Evolutionary conservation across 805 yeast genomes (phyloP), one percentile per base, ranked within the genome.

Genomic region (Cyberlindnera mrakii): DNA sequence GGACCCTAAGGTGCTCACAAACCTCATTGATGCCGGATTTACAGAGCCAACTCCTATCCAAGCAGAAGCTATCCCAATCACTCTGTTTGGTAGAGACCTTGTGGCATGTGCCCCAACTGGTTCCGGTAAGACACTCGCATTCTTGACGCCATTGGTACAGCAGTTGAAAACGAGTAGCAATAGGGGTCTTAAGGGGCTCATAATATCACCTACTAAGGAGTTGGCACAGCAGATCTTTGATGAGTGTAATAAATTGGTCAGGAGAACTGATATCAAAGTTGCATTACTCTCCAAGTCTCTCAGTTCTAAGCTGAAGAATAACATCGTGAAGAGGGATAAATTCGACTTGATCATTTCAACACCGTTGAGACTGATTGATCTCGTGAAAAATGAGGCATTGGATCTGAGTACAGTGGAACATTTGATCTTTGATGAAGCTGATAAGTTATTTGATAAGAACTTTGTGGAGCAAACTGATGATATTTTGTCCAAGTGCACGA

Each of bases 41-140:
- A 75, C 80, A 1, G 85, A 80, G 48, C 98, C 99, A 6, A 91
- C 99, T 0, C 82, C 97, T 3, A 86, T 93, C 54, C 99, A 93
- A 65, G 77, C 88, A 48, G 97, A 93, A 62, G 79, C 89, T 2
- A 80, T 93, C 34, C 97, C 99, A 2, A 68, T 79, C 9, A 65
- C 86, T 13, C 65, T 88, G 41, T 71, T 77, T 41, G 74, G 70
- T 25, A 75, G 95, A 46, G 97, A 91, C 59, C 60, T 93, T 30
- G 70, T 93, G 35, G 95, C 96, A 1, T 87, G 96, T 71, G 97
- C 98, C 0, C 98, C 98, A 37, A 93, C 99, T 1, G 99, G 99
- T 54, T 88, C 97, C 5, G 99, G 99, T 71, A 93, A 93, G 61
- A 93, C 99, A 0, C 69, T 93, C 39, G 95, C 97, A 27, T 93